A percentile compares a stretch with the other conserved stretches of the same genome.
phyloP scores from a whole-genome alignment of 495 filamentous ascomycete genomes.

The Aspergillus cristatus region DNA sequence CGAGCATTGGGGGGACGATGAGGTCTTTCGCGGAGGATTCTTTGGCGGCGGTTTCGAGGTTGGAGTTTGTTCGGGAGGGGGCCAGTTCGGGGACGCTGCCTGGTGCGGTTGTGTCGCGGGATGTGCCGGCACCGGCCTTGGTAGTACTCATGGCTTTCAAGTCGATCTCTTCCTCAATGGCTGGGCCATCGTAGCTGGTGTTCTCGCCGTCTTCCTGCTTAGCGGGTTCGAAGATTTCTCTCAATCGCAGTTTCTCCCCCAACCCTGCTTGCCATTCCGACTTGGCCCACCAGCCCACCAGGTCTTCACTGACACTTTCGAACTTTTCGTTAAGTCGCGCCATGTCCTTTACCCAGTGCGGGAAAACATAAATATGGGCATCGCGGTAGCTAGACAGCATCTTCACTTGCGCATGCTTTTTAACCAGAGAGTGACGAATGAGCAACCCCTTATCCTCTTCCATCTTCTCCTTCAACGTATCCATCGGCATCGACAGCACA shows the following conservation, averaged over 20 bases:
- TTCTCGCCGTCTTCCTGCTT: constrained; percentile 24
- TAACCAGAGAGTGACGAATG: constrained; percentile 60
- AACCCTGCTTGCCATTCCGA: constrained; percentile 80
- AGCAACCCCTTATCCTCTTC: constrained; percentile 62
- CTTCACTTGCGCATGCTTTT: constrained; percentile 60
- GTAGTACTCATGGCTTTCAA: constrained; percentile 55
- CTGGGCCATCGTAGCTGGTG: constrained; percentile 32
- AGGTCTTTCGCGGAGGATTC: constrained; percentile 23
- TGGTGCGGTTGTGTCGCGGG: background rate
- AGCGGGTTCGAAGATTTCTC: constrained; percentile 47
- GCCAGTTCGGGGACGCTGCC: background rate
- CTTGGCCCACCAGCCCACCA: constrained; percentile 93
- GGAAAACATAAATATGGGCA: constrained; percentile 88
- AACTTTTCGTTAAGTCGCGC: constrained; percentile 66
- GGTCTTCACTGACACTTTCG: constrained; percentile 82
- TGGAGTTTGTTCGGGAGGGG: constrained; percentile 29
- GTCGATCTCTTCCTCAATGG: constrained; percentile 52
- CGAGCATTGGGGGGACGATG: constrained; percentile 59
- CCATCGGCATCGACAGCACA: constrained; percentile 69
- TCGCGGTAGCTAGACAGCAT: constrained; percentile 76
- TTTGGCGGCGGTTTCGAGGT: constrained; percentile 7
- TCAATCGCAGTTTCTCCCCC: constrained; percentile 63
- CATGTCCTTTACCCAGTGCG: constrained; percentile 83
- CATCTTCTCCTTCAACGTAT: constrained; percentile 71
- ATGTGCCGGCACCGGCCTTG: constrained; percentile 16